Evolutionary conservation across 192 early-diverging fungal species (phyloP), one percentile per base, ranked within the genome.

Genomic region (Rhizophagus prolifer): DNA sequence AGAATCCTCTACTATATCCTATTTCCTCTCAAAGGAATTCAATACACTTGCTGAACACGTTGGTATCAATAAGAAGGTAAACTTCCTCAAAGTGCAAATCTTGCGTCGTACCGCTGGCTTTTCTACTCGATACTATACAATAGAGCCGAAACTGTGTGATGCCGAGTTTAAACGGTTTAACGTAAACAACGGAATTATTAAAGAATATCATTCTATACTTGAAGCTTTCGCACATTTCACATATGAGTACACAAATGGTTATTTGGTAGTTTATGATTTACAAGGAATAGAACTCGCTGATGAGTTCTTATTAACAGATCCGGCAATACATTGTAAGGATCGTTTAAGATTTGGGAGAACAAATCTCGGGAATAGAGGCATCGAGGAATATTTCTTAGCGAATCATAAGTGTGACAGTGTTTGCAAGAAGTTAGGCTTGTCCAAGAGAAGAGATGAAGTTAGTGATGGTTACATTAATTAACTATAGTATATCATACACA

Each of bases 221-320:
- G 72, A 74, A 10, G 72, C 72, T 4, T 74, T 74, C 30, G 58
- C 72, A 0, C 72, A 74, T 62, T 74, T 74, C 23, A 74, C 72
- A 41, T 74, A 74, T 62, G 60, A 74, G 23, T 41, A 9, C 41
- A 74, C 72, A 23, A 21, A 26, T 9, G 60, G 60, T 21, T 74
- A 74, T 74, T 63, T 74, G 25, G 28, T 62, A 12, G 72, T 74
- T 62, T 74, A 36, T 74, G 72, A 74, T 36, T 31, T 74, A 41
- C 72, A 74, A 74, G 72, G 72, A 61, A 44, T 44, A 10, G 72
- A 74, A 74, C 31, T 61, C 21, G 4, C 21, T 9, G 59, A 74
- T 61, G 59, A 36, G 19, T 74, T 74, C 34, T 61, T 74, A 38
- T 62, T 74, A 74, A 74, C 72, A 16, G 72, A 74, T 61, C 59